These are phyloP conservation scores for Aegilops bicornis DNA, from an alignment of 176 grass and related monocot genomes.

Conservation along the genomic window DNA sequence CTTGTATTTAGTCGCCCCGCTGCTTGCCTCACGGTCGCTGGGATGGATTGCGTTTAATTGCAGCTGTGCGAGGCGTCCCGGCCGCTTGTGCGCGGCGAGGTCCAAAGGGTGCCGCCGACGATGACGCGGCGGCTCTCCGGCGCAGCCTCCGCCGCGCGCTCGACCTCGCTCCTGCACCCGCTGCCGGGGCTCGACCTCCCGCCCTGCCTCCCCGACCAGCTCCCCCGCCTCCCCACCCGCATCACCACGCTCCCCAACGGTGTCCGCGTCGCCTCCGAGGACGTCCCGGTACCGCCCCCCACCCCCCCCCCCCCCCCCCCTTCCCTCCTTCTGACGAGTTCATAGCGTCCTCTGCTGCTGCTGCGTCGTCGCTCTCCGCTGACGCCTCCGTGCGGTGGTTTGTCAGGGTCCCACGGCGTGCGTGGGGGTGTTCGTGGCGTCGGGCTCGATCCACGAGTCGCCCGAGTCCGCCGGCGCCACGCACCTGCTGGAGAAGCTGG, in stretches of 20 bases:
- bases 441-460: conserved; percentile 79
- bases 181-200: conserved; percentile 52
- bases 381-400: background rate
- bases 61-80: conserved; percentile 34
- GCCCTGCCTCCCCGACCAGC: conserved; percentile 40
- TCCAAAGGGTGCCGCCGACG: background rate
- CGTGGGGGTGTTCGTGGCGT: conserved; percentile 70
- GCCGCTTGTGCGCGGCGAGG: conserved; percentile 11
- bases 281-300: conserved; percentile 31
- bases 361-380: background rate
- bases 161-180: conserved; percentile 50
- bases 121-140: conserved; percentile 28
- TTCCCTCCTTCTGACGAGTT: background rate
- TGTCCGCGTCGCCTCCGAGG: conserved; percentile 71
- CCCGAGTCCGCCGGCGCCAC: conserved; percentile 45
- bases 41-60: conserved; percentile 4
- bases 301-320: background rate
- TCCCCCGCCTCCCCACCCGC: conserved; percentile 46
- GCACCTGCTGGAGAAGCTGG: conserved; percentile 69
- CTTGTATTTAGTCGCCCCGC: background rate
- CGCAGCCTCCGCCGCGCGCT: conserved; percentile 24
- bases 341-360: too few species aligned
- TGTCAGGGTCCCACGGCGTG: conserved; percentile 72
- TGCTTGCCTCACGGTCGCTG: background rate
- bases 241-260: conserved; percentile 89